Evolutionary conservation across 2,329 filamentous ascomycete species (phyloP).

Genomic region (Fusarium agapanthi): DNA sequence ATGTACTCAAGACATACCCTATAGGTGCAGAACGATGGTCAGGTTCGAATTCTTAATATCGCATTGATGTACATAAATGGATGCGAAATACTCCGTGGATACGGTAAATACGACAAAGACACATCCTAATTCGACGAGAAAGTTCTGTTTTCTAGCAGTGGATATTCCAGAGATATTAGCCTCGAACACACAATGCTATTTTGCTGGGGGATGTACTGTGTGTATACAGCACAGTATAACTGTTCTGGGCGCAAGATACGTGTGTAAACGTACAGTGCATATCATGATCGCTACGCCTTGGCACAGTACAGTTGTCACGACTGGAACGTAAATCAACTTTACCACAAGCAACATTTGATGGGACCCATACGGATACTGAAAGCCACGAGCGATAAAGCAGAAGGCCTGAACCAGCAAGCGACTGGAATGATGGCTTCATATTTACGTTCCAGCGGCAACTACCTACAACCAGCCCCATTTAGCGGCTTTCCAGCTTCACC

Average conservation of each 20-base stretch:
- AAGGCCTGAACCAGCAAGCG: background rate
- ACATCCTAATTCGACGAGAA: too few species aligned
- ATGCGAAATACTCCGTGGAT: background rate
- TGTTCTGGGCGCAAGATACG: background rate
- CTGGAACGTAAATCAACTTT: background rate
- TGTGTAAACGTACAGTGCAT: background rate
- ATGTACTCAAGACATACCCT: background rate
- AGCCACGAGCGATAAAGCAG: background rate
- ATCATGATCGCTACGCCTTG: background rate
- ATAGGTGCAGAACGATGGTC: background rate
- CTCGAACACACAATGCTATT: background rate
- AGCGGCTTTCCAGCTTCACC: background rate
- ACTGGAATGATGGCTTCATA: constrained; percentile 12
- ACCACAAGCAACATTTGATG: background rate
- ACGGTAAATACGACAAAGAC: background rate
- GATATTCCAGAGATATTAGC: background rate
- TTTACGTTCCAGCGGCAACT: background rate
- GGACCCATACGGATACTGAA: too few species aligned
- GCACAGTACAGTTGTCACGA: background rate
- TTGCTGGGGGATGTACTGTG: background rate
- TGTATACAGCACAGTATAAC: background rate
- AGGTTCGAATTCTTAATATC: background rate
- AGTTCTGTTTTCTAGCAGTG: background rate
- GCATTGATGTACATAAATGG: background rate
- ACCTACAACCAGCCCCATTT: background rate